phyloP scores from a whole-genome alignment of 495 filamentous ascomycete species.

The Evernia prunastri region DNA sequence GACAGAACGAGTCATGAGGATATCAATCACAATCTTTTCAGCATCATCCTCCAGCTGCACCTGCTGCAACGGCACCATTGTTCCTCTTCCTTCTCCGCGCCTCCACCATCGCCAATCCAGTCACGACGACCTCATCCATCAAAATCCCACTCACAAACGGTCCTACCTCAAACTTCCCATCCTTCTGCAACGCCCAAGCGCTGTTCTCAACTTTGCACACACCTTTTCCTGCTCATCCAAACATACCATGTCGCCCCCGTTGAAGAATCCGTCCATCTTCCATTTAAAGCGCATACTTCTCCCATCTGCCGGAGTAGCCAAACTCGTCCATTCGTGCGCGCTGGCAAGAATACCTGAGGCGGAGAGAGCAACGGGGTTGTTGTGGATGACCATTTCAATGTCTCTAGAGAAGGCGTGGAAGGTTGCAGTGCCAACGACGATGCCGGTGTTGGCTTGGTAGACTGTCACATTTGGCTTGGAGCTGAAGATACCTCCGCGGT shows the following conservation, averaged over 20 bases:
- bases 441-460: not conserved
- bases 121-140: slow-evolving; percentile 27
- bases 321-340: not conserved
- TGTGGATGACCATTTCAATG: slow-evolving; percentile 17
- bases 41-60: not conserved
- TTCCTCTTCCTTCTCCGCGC: slow-evolving; percentile 18
- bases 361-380: slow-evolving; percentile 7
- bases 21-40: not conserved
- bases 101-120: slow-evolving; percentile 26
- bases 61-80: slow-evolving; percentile 4
- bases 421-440: slow-evolving; percentile 15
- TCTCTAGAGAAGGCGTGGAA: slow-evolving; percentile 13
- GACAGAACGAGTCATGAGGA: not conserved
- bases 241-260: slow-evolving; percentile 7
- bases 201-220: slow-evolving; percentile 13
- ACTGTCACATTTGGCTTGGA: slow-evolving; percentile 20
- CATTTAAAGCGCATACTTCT: slow-evolving; percentile 10
- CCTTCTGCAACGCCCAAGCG: slow-evolving; percentile 12
- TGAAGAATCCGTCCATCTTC: slow-evolving; percentile 2
- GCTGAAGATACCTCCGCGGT: slow-evolving; percentile 12
- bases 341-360: slow-evolving; percentile 9
- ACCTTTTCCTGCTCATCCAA: slow-evolving; percentile 12
- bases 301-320: not conserved
- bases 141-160: slow-evolving; percentile 8
- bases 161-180: slow-evolving; percentile 12